Base-by-base conservation (phyloP, 768 basidiomycete species). In the Austroboletus festivus region DNA sequence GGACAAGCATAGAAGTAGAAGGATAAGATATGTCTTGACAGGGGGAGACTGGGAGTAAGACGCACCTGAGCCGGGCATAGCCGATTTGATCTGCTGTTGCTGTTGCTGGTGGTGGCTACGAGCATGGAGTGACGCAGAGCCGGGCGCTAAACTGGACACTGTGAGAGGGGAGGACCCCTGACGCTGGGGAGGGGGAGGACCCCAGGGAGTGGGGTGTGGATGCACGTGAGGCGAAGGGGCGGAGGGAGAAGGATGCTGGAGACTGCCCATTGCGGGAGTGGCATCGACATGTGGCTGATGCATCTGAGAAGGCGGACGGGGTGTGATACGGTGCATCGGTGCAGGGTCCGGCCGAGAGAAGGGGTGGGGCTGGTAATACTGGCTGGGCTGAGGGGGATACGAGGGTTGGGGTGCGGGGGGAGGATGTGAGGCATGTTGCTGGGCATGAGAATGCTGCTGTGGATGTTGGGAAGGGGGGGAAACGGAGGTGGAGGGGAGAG, bases 381-480 rank as follows among this genome's bases (percentile, higher is more conserved):
- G 22, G 43, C 19, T 44, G 47, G 64, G 44, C 45, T 61, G 68
- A 37, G 65, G 56, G 43, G 62, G 57, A 47, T 58, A 52, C 26
- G 58, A 48, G 5, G 57, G 15, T 4, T 51, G 53, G 1, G 65
- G 35, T 9, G 51, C 34, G 48, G 60, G 44, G 19, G 58, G 54
- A 3, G 48, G 52, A 18, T 50, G 58, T 0, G 53, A 40, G 1
- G 53, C 45, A 12, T 56, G 67, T 19, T 44, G 42, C 38, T 50
- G 52, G 1, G 52, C 26, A 47, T 52, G 55, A 26, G 63, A 50
- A 46, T 60, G 65, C 18, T 68, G 71, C 33, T 47, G 57, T 38
- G 53, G 63, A 42, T 60, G 65, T 23, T 68, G 65, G 0, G 56
- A 57, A 13, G 58, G 68, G 16, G 69, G 68, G 42, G 67, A 68